These are phyloP conservation scores for Paecilomyces variotii DNA, from an alignment of 2,329 filamentous ascomycete genomes.

Conservation along the genomic window DNA sequence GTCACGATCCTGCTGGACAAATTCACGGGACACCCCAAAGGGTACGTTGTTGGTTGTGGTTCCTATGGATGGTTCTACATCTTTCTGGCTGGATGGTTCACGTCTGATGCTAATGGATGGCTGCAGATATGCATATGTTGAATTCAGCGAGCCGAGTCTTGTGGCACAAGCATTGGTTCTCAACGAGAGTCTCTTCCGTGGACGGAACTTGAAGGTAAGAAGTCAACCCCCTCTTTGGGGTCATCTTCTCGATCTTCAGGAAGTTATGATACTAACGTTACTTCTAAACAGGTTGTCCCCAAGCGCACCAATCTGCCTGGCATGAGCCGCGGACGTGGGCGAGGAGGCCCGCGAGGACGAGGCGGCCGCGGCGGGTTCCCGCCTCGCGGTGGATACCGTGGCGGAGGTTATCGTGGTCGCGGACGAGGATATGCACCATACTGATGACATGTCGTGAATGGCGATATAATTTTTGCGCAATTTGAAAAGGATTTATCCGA, in stretches of 20 bases:
- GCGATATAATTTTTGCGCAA: not conserved
- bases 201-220: conserved; percentile 84
- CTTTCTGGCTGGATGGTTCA: not conserved
- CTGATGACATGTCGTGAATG: conserved; percentile 16
- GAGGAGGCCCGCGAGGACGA: conserved; percentile 45
- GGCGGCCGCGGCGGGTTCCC: conserved; percentile 42
- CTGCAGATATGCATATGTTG: conserved; percentile 91
- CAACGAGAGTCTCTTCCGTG: conserved; percentile 94
- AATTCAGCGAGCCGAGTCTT: conserved; percentile 89
- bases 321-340: conserved; percentile 66
- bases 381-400: conserved; percentile 52
- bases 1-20: conserved; percentile 97
- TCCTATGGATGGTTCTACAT: conserved; percentile 13
- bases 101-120: conserved; percentile 9
- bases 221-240: not conserved
- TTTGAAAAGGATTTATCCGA: not conserved
- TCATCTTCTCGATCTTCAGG: not conserved
- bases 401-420: conserved; percentile 43
- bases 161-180: conserved; percentile 90
- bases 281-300: conserved; percentile 58
- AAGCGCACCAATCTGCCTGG: conserved; percentile 96
- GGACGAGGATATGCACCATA: conserved; percentile 41
- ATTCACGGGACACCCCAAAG: conserved; percentile 98
- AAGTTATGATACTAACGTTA: conserved; percentile 10
- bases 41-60: conserved; percentile 52